Conservation (phyloP, 2,329 filamentous ascomycete genomes). For the Orbilia quercus region DNA sequence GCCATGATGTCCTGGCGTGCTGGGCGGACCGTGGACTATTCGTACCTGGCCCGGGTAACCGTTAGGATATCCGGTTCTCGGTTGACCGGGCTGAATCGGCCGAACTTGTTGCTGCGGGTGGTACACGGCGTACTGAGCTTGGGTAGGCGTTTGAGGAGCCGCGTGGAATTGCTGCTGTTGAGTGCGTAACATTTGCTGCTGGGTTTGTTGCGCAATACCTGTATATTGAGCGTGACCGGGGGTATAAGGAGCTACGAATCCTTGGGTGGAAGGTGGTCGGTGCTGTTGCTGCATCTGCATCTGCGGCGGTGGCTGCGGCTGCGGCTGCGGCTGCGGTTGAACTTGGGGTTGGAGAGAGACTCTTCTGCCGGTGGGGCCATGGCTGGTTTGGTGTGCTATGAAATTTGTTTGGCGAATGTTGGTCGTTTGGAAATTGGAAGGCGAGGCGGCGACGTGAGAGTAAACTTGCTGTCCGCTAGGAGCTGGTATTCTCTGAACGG, state of each 20-base stretch:
- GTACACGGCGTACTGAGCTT: constrained; percentile 34
- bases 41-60: constrained; percentile 26
- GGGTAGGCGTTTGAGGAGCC: constrained; percentile 28
- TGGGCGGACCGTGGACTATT: constrained; percentile 35
- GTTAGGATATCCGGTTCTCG: constrained; percentile 24
- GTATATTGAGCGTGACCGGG: constrained; percentile 42
- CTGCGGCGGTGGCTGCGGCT: constrained; percentile 15
- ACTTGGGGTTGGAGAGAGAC: constrained; percentile 49
- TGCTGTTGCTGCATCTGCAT: constrained; percentile 29
- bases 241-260: constrained; percentile 22
- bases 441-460: constrained; percentile 18
- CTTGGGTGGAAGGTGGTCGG: constrained; percentile 37
- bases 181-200: constrained; percentile 40
- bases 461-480: constrained; percentile 21
- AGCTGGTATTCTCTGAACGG: constrained; percentile 43
- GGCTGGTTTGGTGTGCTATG: constrained; percentile 34
- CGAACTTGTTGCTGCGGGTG: constrained; percentile 32
- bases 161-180: constrained; percentile 40
- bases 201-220: constrained; percentile 44
- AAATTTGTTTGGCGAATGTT: constrained; percentile 49
- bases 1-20: background rate
- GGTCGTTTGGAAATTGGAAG: constrained; percentile 14
- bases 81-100: constrained; percentile 23
- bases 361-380: constrained; percentile 41
- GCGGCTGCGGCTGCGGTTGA: constrained; percentile 11